Conservation (phyloP, 1,139 yeast genomes). For the Kodamaea anthophila region DNA sequence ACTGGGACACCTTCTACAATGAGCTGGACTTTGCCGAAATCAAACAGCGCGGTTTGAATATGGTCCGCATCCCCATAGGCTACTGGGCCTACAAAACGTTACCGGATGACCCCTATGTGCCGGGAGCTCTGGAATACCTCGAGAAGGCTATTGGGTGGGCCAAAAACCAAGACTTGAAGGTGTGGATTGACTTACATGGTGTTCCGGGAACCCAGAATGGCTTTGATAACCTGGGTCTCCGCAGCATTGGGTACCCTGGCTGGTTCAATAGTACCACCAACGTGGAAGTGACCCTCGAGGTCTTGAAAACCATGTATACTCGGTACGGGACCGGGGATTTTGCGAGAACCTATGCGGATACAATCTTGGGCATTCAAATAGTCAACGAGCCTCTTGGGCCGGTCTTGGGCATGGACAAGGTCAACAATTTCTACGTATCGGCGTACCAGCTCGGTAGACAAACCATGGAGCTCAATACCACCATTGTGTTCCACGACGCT, state of each 20-base stretch:
- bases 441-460: slow-evolving; percentile 35
- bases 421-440: slow-evolving; percentile 36
- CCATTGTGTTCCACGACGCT: slow-evolving; percentile 56
- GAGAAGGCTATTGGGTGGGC: slow-evolving; percentile 56
- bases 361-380: slow-evolving; percentile 56
- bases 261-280: slow-evolving; percentile 46
- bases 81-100: slow-evolving; percentile 57
- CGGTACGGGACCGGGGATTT: slow-evolving; percentile 36
- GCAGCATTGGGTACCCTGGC: slow-evolving; percentile 39
- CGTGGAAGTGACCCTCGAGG: slow-evolving; percentile 36
- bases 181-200: slow-evolving; percentile 62
- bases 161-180: slow-evolving; percentile 39
- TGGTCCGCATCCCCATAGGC: slow-evolving; percentile 62
- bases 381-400: slow-evolving; percentile 60
- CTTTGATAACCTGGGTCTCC: slow-evolving; percentile 60
- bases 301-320: slow-evolving; percentile 36
- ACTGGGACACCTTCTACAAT: slow-evolving; percentile 50
- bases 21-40: slow-evolving; percentile 49
- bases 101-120: slow-evolving; percentile 51
- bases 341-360: slow-evolving; percentile 34
- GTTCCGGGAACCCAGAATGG: slow-evolving; percentile 68
- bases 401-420: slow-evolving; percentile 27
- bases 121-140: slow-evolving; percentile 48
- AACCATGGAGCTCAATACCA: slow-evolving; percentile 30
- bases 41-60: slow-evolving; percentile 45